These are phyloP conservation scores for Inga leiocalycina DNA, from an alignment of 306 rosid genomes.

Conservation along the genomic window DNA sequence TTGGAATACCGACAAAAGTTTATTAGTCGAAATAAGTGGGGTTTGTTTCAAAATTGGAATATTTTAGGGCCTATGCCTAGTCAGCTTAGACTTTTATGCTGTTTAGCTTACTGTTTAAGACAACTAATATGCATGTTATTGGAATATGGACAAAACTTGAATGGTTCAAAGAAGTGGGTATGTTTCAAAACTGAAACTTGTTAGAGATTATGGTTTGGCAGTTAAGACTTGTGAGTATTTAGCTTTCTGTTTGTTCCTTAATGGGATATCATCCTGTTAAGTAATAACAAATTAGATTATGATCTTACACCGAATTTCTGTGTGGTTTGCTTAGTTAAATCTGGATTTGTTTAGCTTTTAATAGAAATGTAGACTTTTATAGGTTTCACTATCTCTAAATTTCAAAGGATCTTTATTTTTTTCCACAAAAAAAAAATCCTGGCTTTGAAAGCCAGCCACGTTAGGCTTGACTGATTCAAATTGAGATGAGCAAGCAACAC, in stretches of 20 bases:
- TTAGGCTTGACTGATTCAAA: not conserved
- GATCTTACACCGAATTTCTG: constrained; percentile 34
- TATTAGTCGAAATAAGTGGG: not conserved
- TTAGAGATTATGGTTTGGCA: not conserved
- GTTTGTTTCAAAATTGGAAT: not conserved
- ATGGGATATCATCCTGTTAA: constrained; percentile 11
- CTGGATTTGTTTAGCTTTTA: not conserved
- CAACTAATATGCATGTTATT: not conserved
- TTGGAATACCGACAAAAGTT: not conserved
- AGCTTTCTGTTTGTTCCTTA: constrained; percentile 23
- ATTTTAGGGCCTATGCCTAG: not conserved
- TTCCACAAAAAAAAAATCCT: not conserved
- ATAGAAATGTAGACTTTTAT: not conserved
- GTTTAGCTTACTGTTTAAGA: not conserved
- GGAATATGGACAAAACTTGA: not conserved
- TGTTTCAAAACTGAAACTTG: not conserved
- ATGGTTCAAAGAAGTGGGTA: not conserved
- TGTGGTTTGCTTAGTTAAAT: constrained; percentile 30
- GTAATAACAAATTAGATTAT: constrained; percentile 38
- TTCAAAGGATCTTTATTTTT: not conserved
- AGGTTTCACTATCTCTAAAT: not conserved
- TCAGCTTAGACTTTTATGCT: not conserved
- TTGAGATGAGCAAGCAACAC: not conserved
- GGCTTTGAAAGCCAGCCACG: not conserved
- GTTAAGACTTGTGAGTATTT: not conserved